Base-by-base conservation (phyloP, 805 yeast species). In the Yamadazyma philogaea region DNA sequence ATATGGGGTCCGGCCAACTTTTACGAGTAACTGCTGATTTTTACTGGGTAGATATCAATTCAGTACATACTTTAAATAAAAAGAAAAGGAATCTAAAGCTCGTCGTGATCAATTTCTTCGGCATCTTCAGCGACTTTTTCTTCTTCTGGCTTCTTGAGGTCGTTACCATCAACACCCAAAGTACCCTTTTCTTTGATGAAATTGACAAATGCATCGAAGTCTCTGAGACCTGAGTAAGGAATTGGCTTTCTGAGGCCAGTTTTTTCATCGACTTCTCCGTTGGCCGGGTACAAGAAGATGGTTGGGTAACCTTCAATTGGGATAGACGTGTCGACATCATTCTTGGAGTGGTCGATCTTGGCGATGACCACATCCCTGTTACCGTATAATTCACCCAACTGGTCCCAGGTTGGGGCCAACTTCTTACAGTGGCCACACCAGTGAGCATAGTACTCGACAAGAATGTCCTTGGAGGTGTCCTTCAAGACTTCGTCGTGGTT, bases 341-440 rank as follows among this genome's bases (percentile, higher is more conserved):
- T 93, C 54, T 72, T 74, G 45, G 96, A 84, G 63, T 91, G 95
- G 68, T 93, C 96, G 43, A 93, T 68, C 66, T 90, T 81, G 53
- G 96, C 96, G 57, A 93, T 70, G 32, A 81, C 61, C 45, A 91
- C 85, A 24, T 49, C 45, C 32, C 70, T 47, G 37, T 55, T 60
- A 58, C 81, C 79, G 66, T 75, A 86, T 42, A 84, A 55, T 39
- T 71, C 81, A 40, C 91, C 97, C 51, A 93, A 78, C 61, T 90
- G 93, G 62, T 87, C 95, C 74, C 81, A 91, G 45, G 73, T 75
- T 59, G 96, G 96, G 40, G 91, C 91, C 63, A 89, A 75, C 67
- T 78, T 86, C 75, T 87, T 88, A 75, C 96, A 88, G 75, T 89
- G 96, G 36, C 96, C 95, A 74, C 96, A 89, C 96, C 96, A 90